Evolutionary conservation across 2,329 filamentous ascomycete genomes (phyloP).

Genomic region (Dactylonectria estremocensis): DNA sequence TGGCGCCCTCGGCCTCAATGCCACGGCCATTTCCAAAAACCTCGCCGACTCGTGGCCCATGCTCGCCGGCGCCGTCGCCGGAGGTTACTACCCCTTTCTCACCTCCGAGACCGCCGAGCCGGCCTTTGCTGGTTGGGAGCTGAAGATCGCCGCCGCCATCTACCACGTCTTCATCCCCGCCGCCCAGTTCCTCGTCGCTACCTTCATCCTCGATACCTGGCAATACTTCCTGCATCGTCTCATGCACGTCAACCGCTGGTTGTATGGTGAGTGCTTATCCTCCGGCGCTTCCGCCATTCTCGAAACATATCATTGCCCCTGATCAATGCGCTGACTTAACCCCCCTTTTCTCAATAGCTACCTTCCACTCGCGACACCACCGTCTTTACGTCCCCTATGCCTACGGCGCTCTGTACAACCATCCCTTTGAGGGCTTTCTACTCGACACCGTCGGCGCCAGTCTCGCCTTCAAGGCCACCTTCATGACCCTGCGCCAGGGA

Average conservation of each 20-base stretch:
- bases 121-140: constrained; percentile 88
- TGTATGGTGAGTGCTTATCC: constrained; percentile 81
- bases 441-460: constrained; percentile 92
- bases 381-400: constrained; percentile 98
- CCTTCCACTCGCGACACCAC: constrained; percentile 96
- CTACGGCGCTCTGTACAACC: constrained; percentile 97
- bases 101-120: constrained; percentile 75
- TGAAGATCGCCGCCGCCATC: constrained; percentile 79
- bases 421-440: constrained; percentile 93
- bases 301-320: constrained; percentile 1
- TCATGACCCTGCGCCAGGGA: constrained; percentile 88
- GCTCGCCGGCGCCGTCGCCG: constrained; percentile 82
- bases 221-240: constrained; percentile 97
- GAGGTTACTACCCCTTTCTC: constrained; percentile 85
- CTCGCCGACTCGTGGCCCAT: constrained; percentile 79
- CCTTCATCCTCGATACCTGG: constrained; percentile 92
- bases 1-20: constrained; percentile 81
- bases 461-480: constrained; percentile 83
- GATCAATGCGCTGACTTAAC: constrained; percentile 59
- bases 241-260: constrained; percentile 98
- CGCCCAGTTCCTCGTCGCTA: constrained; percentile 82
- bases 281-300: not conserved
- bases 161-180: constrained; percentile 85
- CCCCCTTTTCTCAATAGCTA: constrained; percentile 72
- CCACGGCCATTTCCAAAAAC: constrained; percentile 81